Base-by-base conservation (phyloP, 768 basidiomycete genomes). In the Amanita inopinata region DNA sequence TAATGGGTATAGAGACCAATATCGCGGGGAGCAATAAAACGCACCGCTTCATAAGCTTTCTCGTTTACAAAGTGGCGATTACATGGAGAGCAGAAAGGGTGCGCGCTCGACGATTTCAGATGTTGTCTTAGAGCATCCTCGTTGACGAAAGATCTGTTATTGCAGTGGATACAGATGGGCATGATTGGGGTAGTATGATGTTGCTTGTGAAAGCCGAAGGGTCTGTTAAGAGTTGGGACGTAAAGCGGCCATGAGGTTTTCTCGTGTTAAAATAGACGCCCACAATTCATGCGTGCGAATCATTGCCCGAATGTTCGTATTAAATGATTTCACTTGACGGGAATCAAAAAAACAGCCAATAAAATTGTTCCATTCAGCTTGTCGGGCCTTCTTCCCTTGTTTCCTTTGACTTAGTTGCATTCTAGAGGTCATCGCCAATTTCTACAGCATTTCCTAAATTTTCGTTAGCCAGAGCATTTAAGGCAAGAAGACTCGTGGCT, bases 91-190 rank as follows among this genome's bases (percentile, higher is more conserved):
- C 65, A 67, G 38, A 57, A 57, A 1, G 65, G 65, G 33, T 67
- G 65, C 35, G 61, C 53, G 36, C 57, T 57, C 4, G 61, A 62
- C 15, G 55, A 59, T 34, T 60, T 59, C 43, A 65, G 53, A 45
- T 67, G 65, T 38, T 67, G 65, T n/a, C 58, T 46, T 6, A 67
- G 51, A 0, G 64, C 65, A 40, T 67, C 65, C 37, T 61, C 61
- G 46, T 52, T 62, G n/a, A 47, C 49, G 46, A 61, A 65, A 2
- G 48, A 47, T 39, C 60, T 38, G 33, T 59, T 63, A 40, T 61
- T 61, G 49, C 65, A 66, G 40, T 61, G 60, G 1, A 59, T 55
- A 32, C 65, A 66, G 25, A 58, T 49, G n/a, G 62, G 60, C 63
- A 65, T 65, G 33, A 46, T 30, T 12, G 32, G 25, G 40, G 39